These are phyloP conservation scores for Podospora fimiseda DNA, from an alignment of 495 filamentous ascomycete species.

Conservation along the genomic window DNA sequence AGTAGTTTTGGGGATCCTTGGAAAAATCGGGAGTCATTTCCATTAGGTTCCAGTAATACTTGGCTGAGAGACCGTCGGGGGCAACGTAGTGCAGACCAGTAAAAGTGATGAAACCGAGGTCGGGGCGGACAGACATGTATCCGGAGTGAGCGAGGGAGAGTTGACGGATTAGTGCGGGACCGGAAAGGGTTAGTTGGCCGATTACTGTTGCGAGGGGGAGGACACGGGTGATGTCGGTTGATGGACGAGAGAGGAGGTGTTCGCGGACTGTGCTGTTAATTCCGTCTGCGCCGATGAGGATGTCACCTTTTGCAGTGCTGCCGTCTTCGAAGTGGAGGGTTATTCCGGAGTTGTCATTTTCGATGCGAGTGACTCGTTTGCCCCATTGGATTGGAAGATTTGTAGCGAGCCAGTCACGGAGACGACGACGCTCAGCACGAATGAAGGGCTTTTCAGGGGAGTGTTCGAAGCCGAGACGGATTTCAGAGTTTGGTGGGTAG, in stretches of 20 bases:
- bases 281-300: constrained; percentile 47
- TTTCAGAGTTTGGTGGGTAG: constrained; percentile 14
- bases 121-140: constrained; percentile 16
- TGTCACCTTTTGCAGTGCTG: constrained; percentile 30
- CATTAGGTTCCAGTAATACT: constrained; percentile 20
- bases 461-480: constrained; percentile 21
- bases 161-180: constrained; percentile 22
- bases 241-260: constrained; percentile 29
- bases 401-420: constrained; percentile 21
- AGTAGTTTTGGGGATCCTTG: constrained; percentile 10
- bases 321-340: constrained; percentile 35
- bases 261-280: constrained; percentile 32
- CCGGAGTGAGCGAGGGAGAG: constrained; percentile 21
- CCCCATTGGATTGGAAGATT: constrained; percentile 24
- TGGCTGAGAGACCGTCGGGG: constrained; percentile 20
- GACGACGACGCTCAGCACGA: constrained; percentile 22
- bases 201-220: constrained; percentile 20
- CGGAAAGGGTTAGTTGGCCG: constrained; percentile 17
- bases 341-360: constrained; percentile 16
- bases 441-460: constrained; percentile 19
- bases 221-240: constrained; percentile 12
- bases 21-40: constrained; percentile 20
- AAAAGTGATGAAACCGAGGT: constrained; percentile 11
- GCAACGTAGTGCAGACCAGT: constrained; percentile 16
- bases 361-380: constrained; percentile 19